phyloP scores from a whole-genome alignment of 805 yeast species.

The Grigorovia jiainica region DNA sequence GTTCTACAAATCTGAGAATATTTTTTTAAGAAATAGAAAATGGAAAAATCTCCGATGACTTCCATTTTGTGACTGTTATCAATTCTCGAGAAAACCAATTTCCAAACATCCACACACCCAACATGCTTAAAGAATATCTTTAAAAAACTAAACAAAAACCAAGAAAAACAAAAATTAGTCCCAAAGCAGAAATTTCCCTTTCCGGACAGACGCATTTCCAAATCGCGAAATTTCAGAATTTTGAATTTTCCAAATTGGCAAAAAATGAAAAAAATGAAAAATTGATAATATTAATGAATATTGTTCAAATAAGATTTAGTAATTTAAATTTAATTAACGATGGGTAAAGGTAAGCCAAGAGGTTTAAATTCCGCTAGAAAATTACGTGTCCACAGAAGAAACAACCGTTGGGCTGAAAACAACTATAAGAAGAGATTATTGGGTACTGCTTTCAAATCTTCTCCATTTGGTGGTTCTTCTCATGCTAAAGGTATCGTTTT shows the following conservation, averaged over 20 bases:
- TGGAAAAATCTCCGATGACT: no score
- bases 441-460: slow-evolving; percentile 99
- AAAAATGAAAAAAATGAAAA: no score
- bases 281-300: no score
- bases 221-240: background rate
- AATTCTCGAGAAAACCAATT: no score
- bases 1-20: no score
- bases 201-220: background rate
- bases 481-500: slow-evolving; percentile 99
- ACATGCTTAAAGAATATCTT: no score
- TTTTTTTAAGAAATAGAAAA: no score
- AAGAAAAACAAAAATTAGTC: no score
- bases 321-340: slow-evolving; percentile 34
- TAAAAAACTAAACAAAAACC: no score
- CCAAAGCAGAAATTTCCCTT: background rate
- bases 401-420: slow-evolving; percentile 99
- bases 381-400: slow-evolving; percentile 99
- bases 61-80: no score
- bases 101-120: no score
- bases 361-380: slow-evolving; percentile 99
- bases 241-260: background rate
- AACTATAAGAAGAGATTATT: slow-evolving; percentile 96
- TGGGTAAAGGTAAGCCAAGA: slow-evolving; percentile 99
- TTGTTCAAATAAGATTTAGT: no score
- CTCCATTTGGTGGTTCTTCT: slow-evolving; percentile 99